phyloP scores from a whole-genome alignment of 2,329 filamentous ascomycete genomes.

The Aureobasidium sp. region DNA sequence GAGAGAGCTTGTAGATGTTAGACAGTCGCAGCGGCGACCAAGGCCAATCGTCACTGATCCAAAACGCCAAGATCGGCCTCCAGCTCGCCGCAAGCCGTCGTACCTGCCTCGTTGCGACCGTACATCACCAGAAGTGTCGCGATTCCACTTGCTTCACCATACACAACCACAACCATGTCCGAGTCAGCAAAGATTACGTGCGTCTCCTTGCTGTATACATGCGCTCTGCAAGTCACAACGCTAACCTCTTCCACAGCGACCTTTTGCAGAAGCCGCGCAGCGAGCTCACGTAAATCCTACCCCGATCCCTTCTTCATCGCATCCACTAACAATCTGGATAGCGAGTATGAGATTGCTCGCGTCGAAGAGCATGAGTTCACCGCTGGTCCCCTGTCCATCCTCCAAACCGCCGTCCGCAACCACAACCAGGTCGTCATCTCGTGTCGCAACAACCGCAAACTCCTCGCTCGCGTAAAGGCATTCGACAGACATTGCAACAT shows the following conservation, averaged over 20 bases:
- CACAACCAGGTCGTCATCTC: constrained; percentile 96
- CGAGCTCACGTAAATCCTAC: constrained; percentile 74
- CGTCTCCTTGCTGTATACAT: neutral
- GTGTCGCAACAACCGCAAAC: constrained; percentile 95
- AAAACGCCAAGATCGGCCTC: neutral
- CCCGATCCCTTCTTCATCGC: neutral
- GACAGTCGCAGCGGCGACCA: constrained; percentile 6
- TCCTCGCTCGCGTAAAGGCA: constrained; percentile 93
- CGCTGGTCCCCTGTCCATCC: constrained; percentile 76
- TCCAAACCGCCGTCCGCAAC: constrained; percentile 90
- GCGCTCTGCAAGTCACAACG: neutral
- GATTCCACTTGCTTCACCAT: neutral
- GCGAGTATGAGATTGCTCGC: constrained; percentile 83
- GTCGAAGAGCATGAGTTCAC: constrained; percentile 73
- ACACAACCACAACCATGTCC: constrained; percentile 4
- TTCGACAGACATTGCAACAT: constrained; percentile 99
- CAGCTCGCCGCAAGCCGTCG: neutral
- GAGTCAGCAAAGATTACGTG: constrained; percentile 12
- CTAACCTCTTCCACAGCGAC: constrained; percentile 50
- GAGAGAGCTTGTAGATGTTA: constrained; percentile 4
- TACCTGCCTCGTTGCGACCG: neutral
- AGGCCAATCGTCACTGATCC: constrained; percentile 1
- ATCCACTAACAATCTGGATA: constrained; percentile 30
- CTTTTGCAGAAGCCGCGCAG: constrained; percentile 79
- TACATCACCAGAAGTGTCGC: neutral